phyloP scores from a whole-genome alignment of 495 filamentous ascomycete species.

The Pseudotulostoma volvatum region DNA sequence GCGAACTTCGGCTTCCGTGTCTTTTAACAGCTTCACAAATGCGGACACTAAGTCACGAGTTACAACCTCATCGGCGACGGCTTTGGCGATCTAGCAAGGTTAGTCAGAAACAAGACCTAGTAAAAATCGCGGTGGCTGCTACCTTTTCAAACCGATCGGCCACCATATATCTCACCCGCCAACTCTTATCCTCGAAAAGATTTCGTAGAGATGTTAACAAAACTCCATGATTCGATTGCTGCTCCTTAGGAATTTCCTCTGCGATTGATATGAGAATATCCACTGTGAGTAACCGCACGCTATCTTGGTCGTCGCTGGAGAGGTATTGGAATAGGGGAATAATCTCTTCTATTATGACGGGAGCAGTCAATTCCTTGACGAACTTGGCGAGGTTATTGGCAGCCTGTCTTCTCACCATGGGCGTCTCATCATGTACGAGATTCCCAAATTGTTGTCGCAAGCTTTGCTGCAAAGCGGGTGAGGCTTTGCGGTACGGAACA shows the following conservation, averaged over 20 bases:
- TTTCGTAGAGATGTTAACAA: constrained; percentile 76
- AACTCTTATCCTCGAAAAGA: constrained; percentile 97
- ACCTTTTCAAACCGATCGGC: constrained; percentile 98
- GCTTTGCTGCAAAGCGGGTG: constrained; percentile 66
- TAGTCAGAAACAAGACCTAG: no score
- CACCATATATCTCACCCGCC: constrained; percentile 98
- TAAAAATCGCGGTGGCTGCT: no score
- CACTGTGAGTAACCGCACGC: constrained; percentile 86
- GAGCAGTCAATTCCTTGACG: constrained; percentile 82
- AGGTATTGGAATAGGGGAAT: constrained; percentile 97
- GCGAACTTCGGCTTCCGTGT: constrained; percentile 91
- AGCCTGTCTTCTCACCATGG: constrained; percentile 93
- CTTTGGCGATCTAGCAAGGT: constrained; percentile 93
- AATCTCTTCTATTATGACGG: constrained; percentile 92
- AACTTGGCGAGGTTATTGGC: constrained; percentile 96
- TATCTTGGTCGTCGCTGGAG: constrained; percentile 90
- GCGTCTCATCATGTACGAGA: constrained; percentile 93
- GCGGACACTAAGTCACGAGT: constrained; percentile 85
- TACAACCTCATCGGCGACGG: constrained; percentile 93
- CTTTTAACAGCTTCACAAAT: constrained; percentile 94
- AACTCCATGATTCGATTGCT: constrained; percentile 89
- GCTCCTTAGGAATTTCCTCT: constrained; percentile 93
- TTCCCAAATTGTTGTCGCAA: constrained; percentile 79
- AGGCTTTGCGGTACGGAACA: constrained; percentile 77
- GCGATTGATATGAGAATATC: constrained; percentile 94